Conservation (phyloP, 2,329 filamentous ascomycete genomes). For the Phaeosphaeria sp. region DNA sequence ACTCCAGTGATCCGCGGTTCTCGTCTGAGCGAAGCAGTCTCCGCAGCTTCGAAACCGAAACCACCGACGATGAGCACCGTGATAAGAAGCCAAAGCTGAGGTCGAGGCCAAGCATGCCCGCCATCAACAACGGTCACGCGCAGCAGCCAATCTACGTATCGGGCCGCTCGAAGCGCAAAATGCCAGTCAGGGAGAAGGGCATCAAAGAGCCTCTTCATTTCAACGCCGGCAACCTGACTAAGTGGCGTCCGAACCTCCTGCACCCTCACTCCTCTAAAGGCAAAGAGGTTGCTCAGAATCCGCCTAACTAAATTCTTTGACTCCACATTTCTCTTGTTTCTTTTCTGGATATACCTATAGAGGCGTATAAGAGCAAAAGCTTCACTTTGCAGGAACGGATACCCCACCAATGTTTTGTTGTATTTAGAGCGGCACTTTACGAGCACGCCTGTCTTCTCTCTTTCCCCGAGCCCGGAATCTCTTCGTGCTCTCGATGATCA, state of each 20-base stretch:
- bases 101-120: slow-evolving; percentile 44
- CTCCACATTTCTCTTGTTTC: slow-evolving; percentile 2
- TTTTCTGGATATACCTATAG: slow-evolving; percentile 5
- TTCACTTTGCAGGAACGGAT: slow-evolving; percentile 26
- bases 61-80: slow-evolving; percentile 47
- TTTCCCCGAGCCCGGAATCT: background rate
- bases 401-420: slow-evolving; percentile 32
- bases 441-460: background rate
- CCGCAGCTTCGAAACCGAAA: slow-evolving; percentile 46
- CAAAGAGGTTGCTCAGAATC: slow-evolving; percentile 39
- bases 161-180: slow-evolving; percentile 51
- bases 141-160: slow-evolving; percentile 48
- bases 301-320: slow-evolving; percentile 4
- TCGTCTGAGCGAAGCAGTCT: slow-evolving; percentile 47
- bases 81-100: slow-evolving; percentile 51
- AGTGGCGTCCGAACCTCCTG: slow-evolving; percentile 41
- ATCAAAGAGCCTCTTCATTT: slow-evolving; percentile 49
- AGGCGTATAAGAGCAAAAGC: slow-evolving; percentile 31
- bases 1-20: slow-evolving; percentile 30
- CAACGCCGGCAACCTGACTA: slow-evolving; percentile 45
- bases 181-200: slow-evolving; percentile 48
- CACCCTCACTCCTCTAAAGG: slow-evolving; percentile 45
- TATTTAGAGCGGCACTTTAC: slow-evolving; percentile 6
- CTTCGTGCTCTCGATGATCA: background rate
- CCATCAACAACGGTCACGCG: slow-evolving; percentile 32